Percentiles rank a stretch among this genome's conserved stretches.
These are phyloP conservation scores for Ustilago loliicola DNA, from an alignment of 1,284 basidiomycete species.

Conservation along the genomic window DNA sequence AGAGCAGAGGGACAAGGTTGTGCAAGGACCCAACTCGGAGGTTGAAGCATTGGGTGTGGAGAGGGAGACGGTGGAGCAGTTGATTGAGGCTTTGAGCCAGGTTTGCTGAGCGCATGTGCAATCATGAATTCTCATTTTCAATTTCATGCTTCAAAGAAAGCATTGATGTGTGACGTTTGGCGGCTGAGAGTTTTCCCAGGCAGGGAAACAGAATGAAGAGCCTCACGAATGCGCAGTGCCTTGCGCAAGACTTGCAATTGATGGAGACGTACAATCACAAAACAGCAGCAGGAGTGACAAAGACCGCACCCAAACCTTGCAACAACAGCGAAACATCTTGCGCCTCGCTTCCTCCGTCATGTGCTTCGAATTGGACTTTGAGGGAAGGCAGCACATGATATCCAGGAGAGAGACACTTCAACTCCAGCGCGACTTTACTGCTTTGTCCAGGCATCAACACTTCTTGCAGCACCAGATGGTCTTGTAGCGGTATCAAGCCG, in stretches of 20 bases:
- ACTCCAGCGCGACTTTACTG: conserved; percentile 9
- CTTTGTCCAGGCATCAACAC: conserved; percentile 15
- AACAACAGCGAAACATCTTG: conserved; percentile 2
- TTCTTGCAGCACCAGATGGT: conserved; percentile 5
- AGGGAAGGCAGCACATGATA: conserved; percentile 23
- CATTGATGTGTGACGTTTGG: too few relatives aligned
- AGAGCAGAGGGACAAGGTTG: conserved; percentile 22
- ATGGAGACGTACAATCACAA: background rate
- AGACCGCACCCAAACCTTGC: conserved; percentile 23
- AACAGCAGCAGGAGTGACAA: conserved; percentile 24
- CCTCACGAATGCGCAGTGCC: too few relatives aligned
- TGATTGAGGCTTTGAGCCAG: conserved; percentile 34
- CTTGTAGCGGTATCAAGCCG: conserved; percentile 21
- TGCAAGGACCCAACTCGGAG: conserved; percentile 25
- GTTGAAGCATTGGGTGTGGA: conserved; percentile 26
- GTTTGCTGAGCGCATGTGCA: conserved; percentile 16
- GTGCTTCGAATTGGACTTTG: background rate
- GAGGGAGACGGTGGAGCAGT: conserved; percentile 35
- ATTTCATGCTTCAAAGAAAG: too few relatives aligned
- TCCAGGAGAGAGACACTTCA: conserved; percentile 34
- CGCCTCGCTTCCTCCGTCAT: background rate
- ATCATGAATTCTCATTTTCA: background rate
- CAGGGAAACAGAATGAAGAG: too few relatives aligned
- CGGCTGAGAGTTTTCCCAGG: too few relatives aligned
- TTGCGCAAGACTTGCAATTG: too few relatives aligned